Evolutionary conservation across 257 asterid genomes (phyloP), one percentile per base, ranked within the genome.

Genomic region (Solanum sejunctum): DNA sequence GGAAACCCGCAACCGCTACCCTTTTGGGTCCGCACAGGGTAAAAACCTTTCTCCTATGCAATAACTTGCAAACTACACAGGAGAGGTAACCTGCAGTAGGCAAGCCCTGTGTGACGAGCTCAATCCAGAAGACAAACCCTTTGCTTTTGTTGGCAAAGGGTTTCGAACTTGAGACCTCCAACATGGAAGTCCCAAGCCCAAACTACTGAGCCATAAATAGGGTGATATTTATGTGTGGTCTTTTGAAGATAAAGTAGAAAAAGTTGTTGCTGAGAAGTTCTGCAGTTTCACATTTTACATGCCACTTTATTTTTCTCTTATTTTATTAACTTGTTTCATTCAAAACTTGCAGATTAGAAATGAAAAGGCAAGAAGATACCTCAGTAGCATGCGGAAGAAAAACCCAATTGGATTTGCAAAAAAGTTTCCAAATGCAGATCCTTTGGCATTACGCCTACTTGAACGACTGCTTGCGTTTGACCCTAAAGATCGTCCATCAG

Each of bases 321-420:
- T 77, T 77, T 75, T 78, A 52, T 52, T 41, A 26, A 26, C 23
- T 78, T 26, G 45, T 83, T 87, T 90, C 72, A 83, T 58, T 80
- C 84, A 91, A 73, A 75, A 88, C 89, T 91, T 92, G 85, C 98
- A 95, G 99, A 96, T 96, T 91, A 92, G 99, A 88, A 96, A 96
- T 87, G 99, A 96, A 89, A 96, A 96, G 93, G 99, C 99, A 20
- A 93, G 98, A 91, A 90, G 99, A 89, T 96, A 96, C 87, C 97
- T 96, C 52, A 92, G 93, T 88, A 93, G 91, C 84, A 93, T 96
- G 99, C 90, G 99, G 32, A 96, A 89, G 90, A 96, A 96, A 84
- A 96, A 86, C 67, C 98, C 94, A 54, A 87, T 96, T 88, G 94
- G 98, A 26, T 93, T 93, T 88, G 55, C 88, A 43, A 97, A 94